Evolutionary conservation across 306 rosid species (phyloP).

Genomic region (Glycine latifolia): DNA sequence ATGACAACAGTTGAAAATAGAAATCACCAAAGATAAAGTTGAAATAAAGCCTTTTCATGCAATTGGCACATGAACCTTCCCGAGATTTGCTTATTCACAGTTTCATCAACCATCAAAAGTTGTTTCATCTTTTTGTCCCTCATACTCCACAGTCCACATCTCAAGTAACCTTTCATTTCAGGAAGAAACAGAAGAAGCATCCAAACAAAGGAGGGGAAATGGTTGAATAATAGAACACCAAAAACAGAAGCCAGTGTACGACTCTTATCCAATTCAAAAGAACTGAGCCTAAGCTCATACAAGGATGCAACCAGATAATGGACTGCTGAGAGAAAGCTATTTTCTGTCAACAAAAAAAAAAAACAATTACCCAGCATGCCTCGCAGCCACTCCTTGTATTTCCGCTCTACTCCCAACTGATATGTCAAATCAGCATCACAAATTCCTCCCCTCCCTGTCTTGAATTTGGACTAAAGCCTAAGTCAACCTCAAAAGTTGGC

Average conservation of each 20-base stretch:
- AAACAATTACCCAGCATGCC: not conserved
- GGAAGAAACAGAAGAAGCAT: slow-evolving; percentile 10
- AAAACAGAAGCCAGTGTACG: slow-evolving; percentile 3
- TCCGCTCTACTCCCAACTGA: not conserved
- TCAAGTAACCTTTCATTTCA: slow-evolving; percentile 25
- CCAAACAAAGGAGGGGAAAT: not conserved
- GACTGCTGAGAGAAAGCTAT: not conserved
- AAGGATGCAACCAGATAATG: not conserved
- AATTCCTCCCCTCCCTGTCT: not conserved
- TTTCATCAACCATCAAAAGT: slow-evolving; percentile 36
- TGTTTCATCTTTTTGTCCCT: slow-evolving; percentile 22
- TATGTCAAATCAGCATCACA: not conserved
- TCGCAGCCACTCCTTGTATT: not conserved
- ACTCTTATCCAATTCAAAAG: not conserved
- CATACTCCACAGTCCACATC: slow-evolving; percentile 18
- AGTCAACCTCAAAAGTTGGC: not conserved
- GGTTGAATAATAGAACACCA: not conserved
- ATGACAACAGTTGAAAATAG: slow-evolving; percentile 29
- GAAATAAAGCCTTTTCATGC: slow-evolving; percentile 22
- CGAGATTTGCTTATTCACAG: slow-evolving; percentile 20
- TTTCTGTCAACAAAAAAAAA: not conserved
- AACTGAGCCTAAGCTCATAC: not conserved
- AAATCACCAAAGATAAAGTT: slow-evolving; percentile 24
- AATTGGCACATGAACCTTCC: slow-evolving; percentile 20
- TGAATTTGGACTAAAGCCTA: not conserved